Base-by-base conservation (phyloP, 805 yeast species). In the Metahyphopichia silvanorum region DNA sequence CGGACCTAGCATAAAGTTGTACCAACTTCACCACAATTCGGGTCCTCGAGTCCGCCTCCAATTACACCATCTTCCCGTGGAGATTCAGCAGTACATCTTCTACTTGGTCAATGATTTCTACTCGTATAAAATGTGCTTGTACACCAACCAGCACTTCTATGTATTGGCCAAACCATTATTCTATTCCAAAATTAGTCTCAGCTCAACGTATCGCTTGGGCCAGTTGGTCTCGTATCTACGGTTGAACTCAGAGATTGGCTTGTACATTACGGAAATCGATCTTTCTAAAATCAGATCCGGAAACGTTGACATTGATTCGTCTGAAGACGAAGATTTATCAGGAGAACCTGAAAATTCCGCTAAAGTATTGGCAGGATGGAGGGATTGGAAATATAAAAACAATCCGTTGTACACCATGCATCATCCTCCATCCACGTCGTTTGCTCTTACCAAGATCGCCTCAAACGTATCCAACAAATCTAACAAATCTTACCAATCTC, bases 301-400 rank as follows among this genome's bases (percentile, higher is more conserved):
- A 4, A 54, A 57, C 34, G 50, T 43, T 30, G 57, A 51, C 17
- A 28, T 24, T 21, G 20, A 34, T 29, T 21, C 30, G 17, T 14
- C 19, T 30, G 36, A 35, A 31, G 21, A 38, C 27, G 11, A 21
- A 27, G 9, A 19, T n/a, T 15, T 11, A 34, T 22, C 7, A 25
- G 12, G 37, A 20, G 16, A 33, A 31, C 18, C 15, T 17, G 14
- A 18, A 25, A 11, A 13, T 15, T n/a, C 10, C 10, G 22, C 33
- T 6, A 54, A 56, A 25, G 72, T 79, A 2, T 57, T 74, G 31
- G 95, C 95, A 0, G 82, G 91, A 7, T 87, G 96, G 96, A 71
- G 96, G 51, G 96, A 87, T 54, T 87, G 95, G 95, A 82, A 86
- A 48, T 81, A 72, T 47, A 71, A 86, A 40, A 74, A 73, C 32